These are phyloP conservation scores for Cyclaneusma minus DNA, from an alignment of 2,329 filamentous ascomycete genomes.

Conservation along the genomic window DNA sequence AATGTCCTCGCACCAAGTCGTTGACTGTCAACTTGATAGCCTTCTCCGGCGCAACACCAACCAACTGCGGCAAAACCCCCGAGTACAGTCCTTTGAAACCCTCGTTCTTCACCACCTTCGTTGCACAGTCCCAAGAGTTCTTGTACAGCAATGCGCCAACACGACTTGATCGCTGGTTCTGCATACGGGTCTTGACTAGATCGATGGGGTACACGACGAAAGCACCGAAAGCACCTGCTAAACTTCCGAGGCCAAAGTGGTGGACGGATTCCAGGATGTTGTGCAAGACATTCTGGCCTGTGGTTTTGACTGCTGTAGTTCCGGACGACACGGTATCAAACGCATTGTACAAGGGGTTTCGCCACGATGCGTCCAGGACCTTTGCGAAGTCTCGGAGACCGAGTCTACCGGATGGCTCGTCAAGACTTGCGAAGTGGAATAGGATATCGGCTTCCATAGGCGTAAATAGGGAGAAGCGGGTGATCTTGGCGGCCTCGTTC, in stretches of 20 bases:
- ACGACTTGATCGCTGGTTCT: conserved; percentile 77
- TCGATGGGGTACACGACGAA: conserved; percentile 99
- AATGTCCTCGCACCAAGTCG: conserved; percentile 67
- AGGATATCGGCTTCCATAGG: conserved; percentile 98
- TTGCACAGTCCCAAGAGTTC: conserved; percentile 91
- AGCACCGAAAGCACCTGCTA: conserved; percentile 91
- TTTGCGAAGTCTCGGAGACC: conserved; percentile 78
- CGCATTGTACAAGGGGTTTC: conserved; percentile 30
- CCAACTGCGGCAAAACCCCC: conserved; percentile 83
- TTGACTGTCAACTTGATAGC: conserved; percentile 99
- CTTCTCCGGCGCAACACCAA: conserved; percentile 97
- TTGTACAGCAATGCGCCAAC: conserved; percentile 87
- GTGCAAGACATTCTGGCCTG: conserved; percentile 40
- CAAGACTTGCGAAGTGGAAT: conserved; percentile 92
- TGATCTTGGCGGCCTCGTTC: conserved; percentile 80
- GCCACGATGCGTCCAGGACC: conserved; percentile 88
- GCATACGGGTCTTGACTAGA: conserved; percentile 94
- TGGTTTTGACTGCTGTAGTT: conserved; percentile 32
- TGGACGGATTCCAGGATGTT: conserved; percentile 63
- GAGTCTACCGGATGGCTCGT: conserved; percentile 75
- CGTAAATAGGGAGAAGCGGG: conserved; percentile 89
- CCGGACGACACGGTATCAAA: conserved; percentile 23
- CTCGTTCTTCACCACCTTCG: conserved; percentile 86
- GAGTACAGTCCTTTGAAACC: conserved; percentile 84
- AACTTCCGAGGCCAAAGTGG: conserved; percentile 76